Percentiles rank a stretch among this genome's conserved stretches.
Evolutionary conservation across 495 filamentous ascomycete species (phyloP).

Genomic region (Friedmanniomyces simplex): DNA sequence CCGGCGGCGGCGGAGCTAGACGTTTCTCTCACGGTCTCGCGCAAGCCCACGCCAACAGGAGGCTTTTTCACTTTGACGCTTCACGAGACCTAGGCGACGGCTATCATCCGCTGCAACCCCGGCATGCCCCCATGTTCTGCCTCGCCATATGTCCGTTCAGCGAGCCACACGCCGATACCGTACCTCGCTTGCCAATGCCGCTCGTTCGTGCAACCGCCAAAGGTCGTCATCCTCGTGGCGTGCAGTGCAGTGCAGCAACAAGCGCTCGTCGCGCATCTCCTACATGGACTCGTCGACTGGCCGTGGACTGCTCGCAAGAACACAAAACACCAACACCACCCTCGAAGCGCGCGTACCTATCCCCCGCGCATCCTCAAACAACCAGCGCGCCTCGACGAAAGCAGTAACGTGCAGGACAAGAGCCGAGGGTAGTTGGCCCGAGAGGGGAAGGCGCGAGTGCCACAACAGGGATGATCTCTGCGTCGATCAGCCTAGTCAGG

Average conservation of each 20-base stretch:
- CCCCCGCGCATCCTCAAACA: neutral
- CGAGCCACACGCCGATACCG: neutral
- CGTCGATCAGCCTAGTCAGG: no score
- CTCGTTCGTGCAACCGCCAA: neutral
- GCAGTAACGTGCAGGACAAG: neutral
- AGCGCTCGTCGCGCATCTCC: neutral
- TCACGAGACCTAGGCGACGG: neutral
- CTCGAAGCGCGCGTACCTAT: no score
- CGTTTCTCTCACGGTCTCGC: neutral
- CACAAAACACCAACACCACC: no score
- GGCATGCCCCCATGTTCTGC: neutral
- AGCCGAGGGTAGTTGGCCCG: neutral
- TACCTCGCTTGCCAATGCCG: neutral
- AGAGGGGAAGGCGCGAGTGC: no score
- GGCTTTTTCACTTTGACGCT: constrained; percentile 1
- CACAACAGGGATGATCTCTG: no score
- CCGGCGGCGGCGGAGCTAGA: neutral
- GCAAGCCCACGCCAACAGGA: neutral
- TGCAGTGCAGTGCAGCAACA: neutral
- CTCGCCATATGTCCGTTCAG: neutral
- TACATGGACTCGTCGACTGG: neutral
- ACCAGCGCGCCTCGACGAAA: neutral
- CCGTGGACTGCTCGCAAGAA: no score
- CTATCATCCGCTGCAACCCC: neutral
- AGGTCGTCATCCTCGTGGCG: neutral